Conservation (phyloP, 768 basidiomycete genomes). For the Auriscalpium orientale region DNA sequence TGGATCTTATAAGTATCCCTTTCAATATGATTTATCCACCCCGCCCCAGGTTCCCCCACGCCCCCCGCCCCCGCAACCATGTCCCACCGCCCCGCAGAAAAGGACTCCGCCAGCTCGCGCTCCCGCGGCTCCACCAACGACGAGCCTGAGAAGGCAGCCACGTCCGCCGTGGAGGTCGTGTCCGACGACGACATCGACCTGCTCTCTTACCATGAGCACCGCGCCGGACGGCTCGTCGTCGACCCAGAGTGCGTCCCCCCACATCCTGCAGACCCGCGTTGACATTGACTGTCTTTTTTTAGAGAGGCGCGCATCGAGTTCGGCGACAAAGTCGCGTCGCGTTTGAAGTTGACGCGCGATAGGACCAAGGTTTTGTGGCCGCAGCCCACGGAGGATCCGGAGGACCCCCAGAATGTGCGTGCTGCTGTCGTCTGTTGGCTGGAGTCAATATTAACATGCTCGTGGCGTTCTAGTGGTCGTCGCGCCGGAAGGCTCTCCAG, state of each 20-base stretch:
- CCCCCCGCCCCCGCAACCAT: too few species aligned
- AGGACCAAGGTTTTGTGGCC: constrained; percentile 60
- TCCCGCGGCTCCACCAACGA: background rate
- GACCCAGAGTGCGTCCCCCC: constrained; percentile 44
- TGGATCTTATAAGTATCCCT: too few species aligned
- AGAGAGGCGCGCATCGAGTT: constrained; percentile 59
- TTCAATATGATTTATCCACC: too few species aligned
- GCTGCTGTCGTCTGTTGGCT: background rate
- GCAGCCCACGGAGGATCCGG: constrained; percentile 52
- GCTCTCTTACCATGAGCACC: constrained; percentile 39
- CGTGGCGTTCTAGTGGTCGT: constrained; percentile 15
- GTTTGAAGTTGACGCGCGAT: constrained; percentile 46
- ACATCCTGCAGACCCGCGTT: too few species aligned
- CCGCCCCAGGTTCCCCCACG: too few species aligned
- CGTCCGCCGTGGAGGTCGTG: background rate
- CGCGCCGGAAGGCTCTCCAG: constrained; percentile 43
- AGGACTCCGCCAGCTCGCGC: background rate
- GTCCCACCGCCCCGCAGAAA: background rate
- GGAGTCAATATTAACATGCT: too few species aligned
- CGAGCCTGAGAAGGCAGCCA: background rate
- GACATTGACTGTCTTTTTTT: background rate
- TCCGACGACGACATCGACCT: constrained; percentile 22
- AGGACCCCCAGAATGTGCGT: constrained; percentile 56
- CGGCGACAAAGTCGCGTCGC: constrained; percentile 44
- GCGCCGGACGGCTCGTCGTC: constrained; percentile 51